Base-by-base conservation (phyloP, 2,329 filamentous ascomycete genomes). In the Fusarium fujikuroi region DNA sequence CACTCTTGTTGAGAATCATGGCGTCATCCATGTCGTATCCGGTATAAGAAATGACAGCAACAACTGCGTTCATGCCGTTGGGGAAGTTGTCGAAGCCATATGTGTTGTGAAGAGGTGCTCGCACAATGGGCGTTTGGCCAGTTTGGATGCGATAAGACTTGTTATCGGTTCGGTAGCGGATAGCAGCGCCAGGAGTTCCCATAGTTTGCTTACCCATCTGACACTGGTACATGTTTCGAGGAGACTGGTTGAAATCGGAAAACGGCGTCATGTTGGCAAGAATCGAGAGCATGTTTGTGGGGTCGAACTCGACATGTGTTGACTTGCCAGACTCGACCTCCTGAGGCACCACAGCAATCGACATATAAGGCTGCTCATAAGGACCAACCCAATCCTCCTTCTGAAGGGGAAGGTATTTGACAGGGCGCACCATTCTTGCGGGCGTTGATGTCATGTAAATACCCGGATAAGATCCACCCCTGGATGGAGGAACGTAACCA, bases 21-120 rank as follows among this genome's bases (percentile, higher is more conserved):
- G 96, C 96, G 84, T 99, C 96, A 87, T 99, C 96, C 96, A 99
- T 99, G 87, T 99, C 96, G 84, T 98, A 99, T 58, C 95, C 96
- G 4, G 95, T 98, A 83, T 99, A 99, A 1, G 95, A 98, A 73
- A 99, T 97, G 81, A 99, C 97, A 66, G 96, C 96, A 66, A 99
- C 96, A 43, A 98, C 91, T 14, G 95, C 94, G 79, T 99, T 99
- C 79, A 91, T 95, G 34, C 96, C 96, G 80, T 98, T 98, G 61
- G 96, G 96, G 82, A 98, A 99, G 83, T 98, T 98, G 85, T 99
- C 96, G 69, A 98, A 91, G 25, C 95, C 96, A 79, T 99, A 99
- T 25, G 94, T 92, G 79, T 98, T 98, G 84, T 99, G 95, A 49
- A 98, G 88, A 37, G 95, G 95, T 34, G 95, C 91, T 75, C 96